Percentiles rank a stretch among this genome's conserved stretches.
phyloP scores from a whole-genome alignment of 2,329 filamentous ascomycete genomes.

The Septoria petroselini region DNA sequence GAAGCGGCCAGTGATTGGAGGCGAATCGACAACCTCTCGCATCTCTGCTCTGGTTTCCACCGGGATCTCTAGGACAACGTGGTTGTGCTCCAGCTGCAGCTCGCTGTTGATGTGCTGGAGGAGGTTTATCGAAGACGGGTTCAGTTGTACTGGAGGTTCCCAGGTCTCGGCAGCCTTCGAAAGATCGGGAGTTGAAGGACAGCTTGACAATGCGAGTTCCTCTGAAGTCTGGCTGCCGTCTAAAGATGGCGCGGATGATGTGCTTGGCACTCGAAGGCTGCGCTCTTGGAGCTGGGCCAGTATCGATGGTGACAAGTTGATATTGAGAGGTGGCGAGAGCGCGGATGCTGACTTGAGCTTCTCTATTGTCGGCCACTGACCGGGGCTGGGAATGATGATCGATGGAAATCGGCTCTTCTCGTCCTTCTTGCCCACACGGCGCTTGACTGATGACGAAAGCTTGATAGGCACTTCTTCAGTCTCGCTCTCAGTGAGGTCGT shows the following conservation, averaged over 20 bases:
- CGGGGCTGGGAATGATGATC: conserved; percentile 57
- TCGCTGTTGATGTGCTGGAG: conserved; percentile 68
- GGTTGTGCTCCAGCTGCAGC: conserved; percentile 30
- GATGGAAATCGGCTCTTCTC: conserved; percentile 53
- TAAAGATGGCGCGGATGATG: conserved; percentile 79
- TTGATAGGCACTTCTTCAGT: conserved; percentile 52
- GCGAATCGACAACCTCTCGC: conserved; percentile 55
- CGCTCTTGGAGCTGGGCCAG: conserved; percentile 64
- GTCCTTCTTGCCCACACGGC: conserved; percentile 32
- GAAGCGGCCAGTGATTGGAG: conserved; percentile 46
- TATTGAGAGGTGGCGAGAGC: conserved; percentile 50
- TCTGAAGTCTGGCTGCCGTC: conserved; percentile 88
- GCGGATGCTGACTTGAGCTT: conserved; percentile 47
- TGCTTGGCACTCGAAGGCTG: conserved; percentile 63
- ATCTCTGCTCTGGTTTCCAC: conserved; percentile 55
- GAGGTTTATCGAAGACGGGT: conserved; percentile 75
- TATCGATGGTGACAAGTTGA: conserved; percentile 44
- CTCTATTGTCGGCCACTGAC: conserved; percentile 56
- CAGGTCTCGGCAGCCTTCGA: conserved; percentile 61
- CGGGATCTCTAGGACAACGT: conserved; percentile 43
- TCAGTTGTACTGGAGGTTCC: conserved; percentile 59
- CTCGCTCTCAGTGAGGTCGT: conserved; percentile 81
- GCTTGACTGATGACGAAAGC: conserved; percentile 53
- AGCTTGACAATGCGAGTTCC: conserved; percentile 77
- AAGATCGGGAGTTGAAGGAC: conserved; percentile 77